phyloP scores from a whole-genome alignment of 73 alveolate genomes.

The Paramecium sexaurelia region DNA sequence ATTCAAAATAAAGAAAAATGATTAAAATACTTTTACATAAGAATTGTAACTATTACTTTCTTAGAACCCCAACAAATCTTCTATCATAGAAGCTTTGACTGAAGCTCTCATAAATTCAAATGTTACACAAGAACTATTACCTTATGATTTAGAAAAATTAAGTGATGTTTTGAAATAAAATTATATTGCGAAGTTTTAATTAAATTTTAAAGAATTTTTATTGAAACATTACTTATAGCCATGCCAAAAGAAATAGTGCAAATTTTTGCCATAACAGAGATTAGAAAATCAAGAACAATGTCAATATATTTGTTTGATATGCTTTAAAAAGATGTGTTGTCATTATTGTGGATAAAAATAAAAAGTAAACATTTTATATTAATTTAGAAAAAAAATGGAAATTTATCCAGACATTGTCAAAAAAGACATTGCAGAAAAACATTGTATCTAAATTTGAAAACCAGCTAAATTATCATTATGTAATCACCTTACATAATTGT shows the following conservation, averaged over 20 bases:
- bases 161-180: neutral
- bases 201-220: neutral
- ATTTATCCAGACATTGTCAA: neutral
- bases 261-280: neutral
- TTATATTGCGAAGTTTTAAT: neutral
- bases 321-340: neutral
- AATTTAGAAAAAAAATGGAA: neutral
- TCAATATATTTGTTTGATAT: neutral
- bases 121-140: neutral
- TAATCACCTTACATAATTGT: neutral
- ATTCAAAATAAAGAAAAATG: neutral
- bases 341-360: neutral
- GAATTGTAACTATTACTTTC: neutral
- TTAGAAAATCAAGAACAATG: neutral
- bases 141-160: neutral
- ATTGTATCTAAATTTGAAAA: neutral
- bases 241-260: neutral
- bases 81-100: neutral
- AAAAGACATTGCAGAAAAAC: neutral
- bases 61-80: neutral
- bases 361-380: neutral
- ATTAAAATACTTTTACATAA: no score
- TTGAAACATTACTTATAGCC: neutral
- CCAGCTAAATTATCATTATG: neutral
- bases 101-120: neutral